phyloP scores from a whole-genome alignment of 768 basidiomycete genomes.

The Tricholoma bakamatsutake region DNA sequence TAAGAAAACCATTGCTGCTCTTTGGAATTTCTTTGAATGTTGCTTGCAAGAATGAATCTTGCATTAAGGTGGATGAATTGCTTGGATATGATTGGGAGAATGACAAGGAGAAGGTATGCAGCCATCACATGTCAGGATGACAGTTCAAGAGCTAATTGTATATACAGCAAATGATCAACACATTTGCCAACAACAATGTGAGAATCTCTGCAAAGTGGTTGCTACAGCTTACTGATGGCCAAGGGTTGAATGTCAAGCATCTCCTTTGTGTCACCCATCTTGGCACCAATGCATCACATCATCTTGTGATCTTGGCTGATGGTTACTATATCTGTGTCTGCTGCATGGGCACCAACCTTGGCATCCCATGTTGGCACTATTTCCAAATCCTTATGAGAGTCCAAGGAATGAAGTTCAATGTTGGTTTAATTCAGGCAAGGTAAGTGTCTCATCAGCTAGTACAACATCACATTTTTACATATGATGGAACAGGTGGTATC shows the following conservation, averaged over 20 bases:
- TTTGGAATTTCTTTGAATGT: neutral
- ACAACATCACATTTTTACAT: neutral
- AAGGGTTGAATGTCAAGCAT: conserved; percentile 12
- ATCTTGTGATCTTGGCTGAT: conserved; percentile 17
- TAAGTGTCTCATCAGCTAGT: neutral
- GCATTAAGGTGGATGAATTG: conserved; percentile 4
- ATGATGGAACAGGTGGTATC: conserved; percentile 14
- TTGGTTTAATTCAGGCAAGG: conserved; percentile 17
- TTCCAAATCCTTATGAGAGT: conserved; percentile 12
- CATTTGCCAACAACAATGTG: conserved; percentile 18
- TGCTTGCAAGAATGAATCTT: neutral
- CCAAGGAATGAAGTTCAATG: conserved; percentile 16
- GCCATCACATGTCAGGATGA: neutral
- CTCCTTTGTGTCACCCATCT: conserved; percentile 15
- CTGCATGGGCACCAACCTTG: conserved; percentile 21
- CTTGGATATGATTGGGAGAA: conserved; percentile 14
- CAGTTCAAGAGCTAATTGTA: neutral
- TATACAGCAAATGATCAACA: conserved; percentile 10
- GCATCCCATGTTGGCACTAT: conserved; percentile 21
- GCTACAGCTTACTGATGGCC: conserved; percentile 11
- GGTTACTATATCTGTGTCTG: conserved; percentile 22
- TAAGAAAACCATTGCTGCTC: conserved; percentile 3
- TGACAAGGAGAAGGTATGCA: conserved; percentile 12
- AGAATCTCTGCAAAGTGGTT: conserved; percentile 20
- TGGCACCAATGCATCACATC: conserved; percentile 12